These are phyloP conservation scores for Phragmites australis DNA, from an alignment of 176 grass and related monocot genomes.

Conservation along the genomic window DNA sequence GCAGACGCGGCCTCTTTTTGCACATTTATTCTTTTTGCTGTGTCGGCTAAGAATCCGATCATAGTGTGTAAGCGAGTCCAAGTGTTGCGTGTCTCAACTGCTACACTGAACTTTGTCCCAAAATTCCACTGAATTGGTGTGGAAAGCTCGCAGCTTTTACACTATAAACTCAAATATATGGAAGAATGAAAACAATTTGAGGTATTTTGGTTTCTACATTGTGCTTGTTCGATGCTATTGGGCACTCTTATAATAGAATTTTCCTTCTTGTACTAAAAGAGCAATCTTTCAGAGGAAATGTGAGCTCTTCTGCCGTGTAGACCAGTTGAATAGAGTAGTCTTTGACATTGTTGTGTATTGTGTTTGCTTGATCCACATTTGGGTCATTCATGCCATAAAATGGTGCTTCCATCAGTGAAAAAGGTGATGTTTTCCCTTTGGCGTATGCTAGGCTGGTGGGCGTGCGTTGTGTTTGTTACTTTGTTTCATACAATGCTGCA, in stretches of 20 bases:
- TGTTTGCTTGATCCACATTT: background rate
- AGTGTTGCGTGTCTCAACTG: too few species aligned
- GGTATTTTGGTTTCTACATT: background rate
- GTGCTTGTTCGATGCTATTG: background rate
- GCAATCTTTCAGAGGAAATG: background rate
- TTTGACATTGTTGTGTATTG: background rate
- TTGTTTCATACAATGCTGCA: background rate
- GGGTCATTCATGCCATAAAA: background rate
- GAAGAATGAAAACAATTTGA: background rate
- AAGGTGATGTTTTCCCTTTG: background rate
- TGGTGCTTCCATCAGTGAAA: conserved; percentile 1
- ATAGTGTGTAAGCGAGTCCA: too few species aligned
- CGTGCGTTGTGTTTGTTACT: background rate
- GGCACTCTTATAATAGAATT: background rate
- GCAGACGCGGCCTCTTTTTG: too few species aligned
- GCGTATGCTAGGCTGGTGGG: background rate
- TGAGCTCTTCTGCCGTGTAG: background rate
- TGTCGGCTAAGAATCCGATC: too few species aligned
- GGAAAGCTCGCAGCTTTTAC: background rate
- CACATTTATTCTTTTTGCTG: too few species aligned
- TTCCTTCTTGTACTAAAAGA: background rate
- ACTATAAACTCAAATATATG: background rate
- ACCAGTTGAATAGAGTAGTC: background rate
- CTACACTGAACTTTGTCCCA: background rate
- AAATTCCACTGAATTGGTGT: conserved; percentile 1